Percentiles rank a stretch among this genome's conserved stretches.
Evolutionary conservation across 257 asterid genomes (phyloP).

Genomic region (Craterostigma plantagineum): DNA sequence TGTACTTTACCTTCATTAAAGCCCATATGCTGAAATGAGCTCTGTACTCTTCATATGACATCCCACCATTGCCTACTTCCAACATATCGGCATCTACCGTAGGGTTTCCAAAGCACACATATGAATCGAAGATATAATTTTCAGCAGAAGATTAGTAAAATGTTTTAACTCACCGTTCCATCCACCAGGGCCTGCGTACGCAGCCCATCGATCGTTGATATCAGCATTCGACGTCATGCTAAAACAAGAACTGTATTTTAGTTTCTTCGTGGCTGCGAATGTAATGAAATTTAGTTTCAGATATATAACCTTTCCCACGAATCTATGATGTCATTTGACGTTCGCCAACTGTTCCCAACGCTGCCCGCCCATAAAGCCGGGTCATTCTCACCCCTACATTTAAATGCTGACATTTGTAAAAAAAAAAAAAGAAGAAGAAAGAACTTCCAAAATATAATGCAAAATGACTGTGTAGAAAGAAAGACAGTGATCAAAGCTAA

Average conservation of each 20-base stretch:
- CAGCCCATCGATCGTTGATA: conserved; percentile 87
- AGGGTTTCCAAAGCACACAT: no score
- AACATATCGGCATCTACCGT: conserved; percentile 95
- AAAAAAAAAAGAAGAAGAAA: no score
- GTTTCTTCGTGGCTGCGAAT: no score
- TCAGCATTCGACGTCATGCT: conserved; percentile 95
- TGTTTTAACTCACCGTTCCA: conserved; percentile 58
- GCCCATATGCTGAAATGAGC: conserved; percentile 98
- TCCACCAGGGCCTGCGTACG: conserved; percentile 99
- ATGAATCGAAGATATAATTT: neutral
- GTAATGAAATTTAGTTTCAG: neutral
- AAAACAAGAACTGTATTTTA: conserved; percentile 12
- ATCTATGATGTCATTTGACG: conserved; percentile 82
- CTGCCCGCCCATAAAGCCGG: conserved; percentile 88
- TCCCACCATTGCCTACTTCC: conserved; percentile 98
- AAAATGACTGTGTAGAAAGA: neutral
- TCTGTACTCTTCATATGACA: conserved; percentile 68
- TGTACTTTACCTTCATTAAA: conserved; percentile 73
- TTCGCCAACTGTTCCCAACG: conserved; percentile 94
- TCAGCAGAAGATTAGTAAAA: neutral
- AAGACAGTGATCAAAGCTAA: conserved; percentile 11
- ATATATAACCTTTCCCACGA: conserved; percentile 28
- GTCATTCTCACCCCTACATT: conserved; percentile 68
- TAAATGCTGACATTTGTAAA: conserved; percentile 9
- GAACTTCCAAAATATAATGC: no score